A percentile compares a stretch with the other conserved stretches of the same genome.
Conservation (phyloP, 2,329 filamentous ascomycete genomes). For the Ophiostoma triangulosporum region DNA sequence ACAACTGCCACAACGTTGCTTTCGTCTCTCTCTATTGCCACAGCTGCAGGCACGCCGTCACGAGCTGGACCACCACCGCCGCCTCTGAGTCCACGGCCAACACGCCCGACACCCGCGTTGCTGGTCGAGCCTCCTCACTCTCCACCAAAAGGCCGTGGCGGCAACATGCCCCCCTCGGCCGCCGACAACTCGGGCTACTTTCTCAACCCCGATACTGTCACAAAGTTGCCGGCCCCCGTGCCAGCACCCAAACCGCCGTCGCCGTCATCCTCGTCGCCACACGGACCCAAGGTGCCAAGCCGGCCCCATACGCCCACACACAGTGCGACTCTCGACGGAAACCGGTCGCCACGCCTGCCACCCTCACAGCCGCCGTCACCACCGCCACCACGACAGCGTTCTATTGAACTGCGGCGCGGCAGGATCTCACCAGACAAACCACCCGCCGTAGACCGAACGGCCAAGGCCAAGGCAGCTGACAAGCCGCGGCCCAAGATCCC, state of each 20-base stretch:
- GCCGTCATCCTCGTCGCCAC: slow-evolving; percentile 26
- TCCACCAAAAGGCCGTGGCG: slow-evolving; percentile 39
- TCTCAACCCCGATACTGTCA: slow-evolving; percentile 33
- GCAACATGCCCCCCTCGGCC: slow-evolving; percentile 19
- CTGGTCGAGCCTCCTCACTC: slow-evolving; percentile 58
- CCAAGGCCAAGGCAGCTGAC: slow-evolving; percentile 35
- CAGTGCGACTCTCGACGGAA: slow-evolving; percentile 32
- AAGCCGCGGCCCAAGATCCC: slow-evolving; percentile 36
- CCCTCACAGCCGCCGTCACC: slow-evolving; percentile 45
- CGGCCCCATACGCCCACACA: slow-evolving; percentile 44
- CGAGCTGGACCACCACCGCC: slow-evolving; percentile 33
- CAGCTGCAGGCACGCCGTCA: slow-evolving; percentile 21
- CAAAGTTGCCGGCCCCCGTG: slow-evolving; percentile 22
- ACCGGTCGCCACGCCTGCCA: slow-evolving; percentile 33
- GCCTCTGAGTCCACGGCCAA: slow-evolving; percentile 30
- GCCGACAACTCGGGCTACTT: slow-evolving; percentile 32
- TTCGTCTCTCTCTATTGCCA: background rate
- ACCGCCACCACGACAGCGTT: slow-evolving; percentile 49
- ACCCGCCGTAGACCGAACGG: slow-evolving; percentile 16
- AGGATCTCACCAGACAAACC: slow-evolving; percentile 26
- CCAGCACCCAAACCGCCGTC: background rate
- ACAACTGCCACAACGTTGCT: too few relatives aligned
- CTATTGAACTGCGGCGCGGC: slow-evolving; percentile 38
- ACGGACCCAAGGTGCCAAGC: slow-evolving; percentile 40
- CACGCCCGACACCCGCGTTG: slow-evolving; percentile 45